These are phyloP conservation scores for Phytophthora brassicae DNA, from an alignment of 352 stramenopile species.

Conservation along the genomic window DNA sequence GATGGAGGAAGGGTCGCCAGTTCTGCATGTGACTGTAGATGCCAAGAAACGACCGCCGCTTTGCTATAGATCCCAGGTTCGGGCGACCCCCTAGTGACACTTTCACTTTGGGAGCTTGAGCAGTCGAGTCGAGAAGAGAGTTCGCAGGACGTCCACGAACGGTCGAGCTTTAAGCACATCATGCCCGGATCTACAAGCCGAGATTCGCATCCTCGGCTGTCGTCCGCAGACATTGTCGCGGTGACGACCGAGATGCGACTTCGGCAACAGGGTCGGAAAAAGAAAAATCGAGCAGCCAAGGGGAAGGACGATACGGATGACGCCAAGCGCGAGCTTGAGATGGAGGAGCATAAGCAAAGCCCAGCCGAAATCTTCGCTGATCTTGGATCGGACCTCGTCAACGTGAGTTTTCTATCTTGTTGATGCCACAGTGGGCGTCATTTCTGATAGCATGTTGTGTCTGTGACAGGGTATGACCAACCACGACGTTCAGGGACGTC, in stretches of 20 bases:
- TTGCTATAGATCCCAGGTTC: conserved; percentile 15
- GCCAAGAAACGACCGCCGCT: conserved; percentile 29
- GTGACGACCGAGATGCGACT: conserved; percentile 81
- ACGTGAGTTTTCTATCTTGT: conserved; percentile 39
- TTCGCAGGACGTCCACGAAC: conserved; percentile 7
- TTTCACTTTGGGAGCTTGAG: conserved; percentile 28
- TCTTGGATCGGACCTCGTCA: conserved; percentile 49
- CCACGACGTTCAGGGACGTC: conserved; percentile 53
- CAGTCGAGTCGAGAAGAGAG: neutral
- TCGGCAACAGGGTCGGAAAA: conserved; percentile 52
- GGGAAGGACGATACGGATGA: conserved; percentile 60
- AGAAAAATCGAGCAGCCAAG: conserved; percentile 62
- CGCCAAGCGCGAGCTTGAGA: conserved; percentile 79
- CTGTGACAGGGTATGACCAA: conserved; percentile 55
- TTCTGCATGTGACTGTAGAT: neutral
- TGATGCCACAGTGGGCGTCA: neutral
- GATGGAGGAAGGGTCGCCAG: conserved; percentile 15
- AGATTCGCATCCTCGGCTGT: conserved; percentile 55
- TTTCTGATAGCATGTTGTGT: conserved; percentile 2
- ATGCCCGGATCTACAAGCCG: conserved; percentile 31
- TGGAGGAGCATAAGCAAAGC: conserved; percentile 81
- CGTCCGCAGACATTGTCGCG: conserved; percentile 83
- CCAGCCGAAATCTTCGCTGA: conserved; percentile 67
- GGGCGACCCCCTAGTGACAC: conserved; percentile 16
- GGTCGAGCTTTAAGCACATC: conserved; percentile 8